A percentile compares a stretch with the other conserved stretches of the same genome.
Evolutionary conservation across 164 flowering plant genomes (phyloP).

Genomic region (Houttuynia cordata): DNA sequence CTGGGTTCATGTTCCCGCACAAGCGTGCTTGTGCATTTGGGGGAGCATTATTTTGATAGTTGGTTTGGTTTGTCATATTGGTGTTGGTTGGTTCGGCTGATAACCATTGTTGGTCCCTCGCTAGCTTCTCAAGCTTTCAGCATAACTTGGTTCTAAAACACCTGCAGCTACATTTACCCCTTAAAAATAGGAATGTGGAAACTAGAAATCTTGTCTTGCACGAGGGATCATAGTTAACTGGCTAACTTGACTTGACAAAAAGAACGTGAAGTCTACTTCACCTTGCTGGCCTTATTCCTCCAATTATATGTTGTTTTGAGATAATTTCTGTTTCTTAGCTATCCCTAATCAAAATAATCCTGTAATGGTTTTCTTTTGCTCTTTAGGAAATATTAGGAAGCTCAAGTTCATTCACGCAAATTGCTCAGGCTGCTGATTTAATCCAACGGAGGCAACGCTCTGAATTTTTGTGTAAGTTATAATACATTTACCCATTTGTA

Average conservation of each 20-base stretch:
- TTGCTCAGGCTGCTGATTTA: conserved; percentile 81
- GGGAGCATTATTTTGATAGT: no score
- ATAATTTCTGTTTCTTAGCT: background rate
- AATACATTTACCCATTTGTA: background rate
- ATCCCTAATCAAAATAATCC: conserved; percentile 11
- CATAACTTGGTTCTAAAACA: background rate
- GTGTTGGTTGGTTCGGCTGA: background rate
- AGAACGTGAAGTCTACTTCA: no score
- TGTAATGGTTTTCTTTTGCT: conserved; percentile 38
- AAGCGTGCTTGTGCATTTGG: no score
- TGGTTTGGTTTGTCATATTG: no score
- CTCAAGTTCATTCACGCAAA: conserved; percentile 42
- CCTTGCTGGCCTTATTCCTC: no score
- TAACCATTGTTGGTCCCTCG: background rate
- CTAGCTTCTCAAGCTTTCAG: background rate
- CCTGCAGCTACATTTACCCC: background rate
- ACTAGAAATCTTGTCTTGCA: background rate
- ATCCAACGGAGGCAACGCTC: conserved; percentile 86
- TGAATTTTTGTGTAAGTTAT: conserved; percentile 62
- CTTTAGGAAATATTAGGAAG: conserved; percentile 57
- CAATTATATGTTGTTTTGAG: background rate
- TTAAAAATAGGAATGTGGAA: background rate
- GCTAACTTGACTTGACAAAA: no score
- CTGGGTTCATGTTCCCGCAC: no score
- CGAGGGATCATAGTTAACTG: background rate